phyloP scores from a whole-genome alignment of 2,329 filamentous ascomycete genomes.

The Venturia pyrina region DNA sequence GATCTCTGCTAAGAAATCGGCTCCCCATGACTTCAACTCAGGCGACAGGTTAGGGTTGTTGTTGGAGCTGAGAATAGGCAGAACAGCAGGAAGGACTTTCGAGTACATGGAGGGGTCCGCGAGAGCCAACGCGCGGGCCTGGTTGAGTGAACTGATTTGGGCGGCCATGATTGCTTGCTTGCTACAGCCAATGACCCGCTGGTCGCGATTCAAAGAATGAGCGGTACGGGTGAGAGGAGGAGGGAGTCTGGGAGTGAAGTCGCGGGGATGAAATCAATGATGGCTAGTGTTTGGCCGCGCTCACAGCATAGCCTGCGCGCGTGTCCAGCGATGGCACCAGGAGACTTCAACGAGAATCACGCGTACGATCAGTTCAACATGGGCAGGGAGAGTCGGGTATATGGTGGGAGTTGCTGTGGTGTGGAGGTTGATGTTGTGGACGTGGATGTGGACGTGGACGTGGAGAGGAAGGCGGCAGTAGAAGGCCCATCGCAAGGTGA shows the following conservation, averaged over 20 bases:
- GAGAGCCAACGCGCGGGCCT: conserved; percentile 81
- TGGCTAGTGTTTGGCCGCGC: neutral
- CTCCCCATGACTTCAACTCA: conserved; percentile 88
- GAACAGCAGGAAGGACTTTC: conserved; percentile 71
- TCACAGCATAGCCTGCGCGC: neutral
- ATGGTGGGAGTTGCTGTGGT: neutral
- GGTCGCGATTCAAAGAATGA: neutral
- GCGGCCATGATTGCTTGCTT: neutral
- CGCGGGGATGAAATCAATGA: neutral
- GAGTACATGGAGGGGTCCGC: conserved; percentile 81
- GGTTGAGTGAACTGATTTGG: conserved; percentile 70
- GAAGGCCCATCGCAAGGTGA: no score
- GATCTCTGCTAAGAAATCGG: conserved; percentile 90
- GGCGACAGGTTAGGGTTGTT: conserved; percentile 52
- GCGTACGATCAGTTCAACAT: neutral
- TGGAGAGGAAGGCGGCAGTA: no score
- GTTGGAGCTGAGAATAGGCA: conserved; percentile 69
- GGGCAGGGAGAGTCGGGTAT: neutral
- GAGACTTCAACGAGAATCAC: neutral
- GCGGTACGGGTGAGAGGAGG: neutral
- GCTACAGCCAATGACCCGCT: neutral
- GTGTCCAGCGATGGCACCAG: neutral
- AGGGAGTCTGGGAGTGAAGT: neutral
- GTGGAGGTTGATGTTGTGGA: neutral
- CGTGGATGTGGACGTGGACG: neutral